phyloP scores from a whole-genome alignment of 2,329 filamentous ascomycete species.

The Knufia petricola region DNA sequence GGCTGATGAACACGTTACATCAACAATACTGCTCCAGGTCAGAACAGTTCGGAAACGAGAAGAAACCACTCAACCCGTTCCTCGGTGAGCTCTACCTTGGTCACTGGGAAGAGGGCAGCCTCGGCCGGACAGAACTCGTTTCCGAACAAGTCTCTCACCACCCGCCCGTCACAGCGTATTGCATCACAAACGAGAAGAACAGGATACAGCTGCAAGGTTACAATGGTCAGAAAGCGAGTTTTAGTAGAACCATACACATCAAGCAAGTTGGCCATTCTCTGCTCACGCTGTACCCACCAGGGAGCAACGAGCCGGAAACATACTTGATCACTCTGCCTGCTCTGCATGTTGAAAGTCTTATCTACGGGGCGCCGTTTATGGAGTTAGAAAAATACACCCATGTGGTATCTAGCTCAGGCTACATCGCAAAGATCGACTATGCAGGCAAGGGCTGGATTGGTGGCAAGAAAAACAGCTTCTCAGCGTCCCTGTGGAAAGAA shows the following conservation, averaged over 20 bases:
- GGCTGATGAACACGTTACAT: constrained; percentile 80
- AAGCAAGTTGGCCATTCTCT: constrained; percentile 90
- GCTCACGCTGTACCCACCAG: constrained; percentile 53
- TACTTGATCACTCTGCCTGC: constrained; percentile 87
- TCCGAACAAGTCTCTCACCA: constrained; percentile 95
- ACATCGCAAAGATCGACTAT: constrained; percentile 84
- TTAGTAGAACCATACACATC: constrained; percentile 85
- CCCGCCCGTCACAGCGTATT: constrained; percentile 88
- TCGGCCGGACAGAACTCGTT: constrained; percentile 73
- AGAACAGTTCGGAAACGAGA: constrained; percentile 79
- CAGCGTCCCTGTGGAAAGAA: constrained; percentile 61
- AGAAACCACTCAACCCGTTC: constrained; percentile 96
- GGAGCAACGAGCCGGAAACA: constrained; percentile 50
- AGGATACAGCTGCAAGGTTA: constrained; percentile 70
- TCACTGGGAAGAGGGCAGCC: constrained; percentile 64
- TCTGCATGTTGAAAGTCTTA: constrained; percentile 87
- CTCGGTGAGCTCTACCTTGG: constrained; percentile 89
- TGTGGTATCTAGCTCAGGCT: constrained; percentile 79
- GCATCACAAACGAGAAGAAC: constrained; percentile 75
- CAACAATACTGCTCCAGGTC: constrained; percentile 67
- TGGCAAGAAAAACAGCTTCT: constrained; percentile 90
- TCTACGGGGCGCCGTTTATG: constrained; percentile 65
- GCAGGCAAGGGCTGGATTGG: constrained; percentile 88
- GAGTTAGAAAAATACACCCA: constrained; percentile 79
- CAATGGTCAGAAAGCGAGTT: constrained; percentile 93